phyloP scores from a whole-genome alignment of 2,329 filamentous ascomycete genomes.

The Chrysosporium queenslandicum region DNA sequence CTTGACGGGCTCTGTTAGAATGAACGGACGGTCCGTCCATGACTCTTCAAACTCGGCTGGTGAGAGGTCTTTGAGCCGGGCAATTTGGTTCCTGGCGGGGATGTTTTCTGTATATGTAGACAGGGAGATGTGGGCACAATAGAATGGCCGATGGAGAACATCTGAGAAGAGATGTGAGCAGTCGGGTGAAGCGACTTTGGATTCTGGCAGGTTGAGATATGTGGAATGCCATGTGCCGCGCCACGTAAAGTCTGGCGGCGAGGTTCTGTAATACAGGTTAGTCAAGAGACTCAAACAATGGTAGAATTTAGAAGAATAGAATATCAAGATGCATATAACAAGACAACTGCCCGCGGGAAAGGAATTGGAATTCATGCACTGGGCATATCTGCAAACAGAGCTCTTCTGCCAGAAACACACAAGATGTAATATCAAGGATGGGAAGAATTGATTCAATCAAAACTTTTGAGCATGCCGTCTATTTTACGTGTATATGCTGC shows the following conservation, averaged over 20 bases:
- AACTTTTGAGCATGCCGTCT: too few relatives aligned
- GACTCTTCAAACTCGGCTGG: slow-evolving; percentile 61
- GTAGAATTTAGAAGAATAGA: too few relatives aligned
- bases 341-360: too few relatives aligned
- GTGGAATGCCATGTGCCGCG: slow-evolving; percentile 77
- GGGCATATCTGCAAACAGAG: too few relatives aligned
- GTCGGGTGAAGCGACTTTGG: slow-evolving; percentile 50
- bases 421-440: too few relatives aligned
- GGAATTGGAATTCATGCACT: too few relatives aligned
- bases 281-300: not conserved
- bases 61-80: slow-evolving; percentile 57
- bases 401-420: too few relatives aligned
- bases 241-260: slow-evolving; percentile 49
- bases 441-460: too few relatives aligned
- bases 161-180: slow-evolving; percentile 82
- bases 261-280: slow-evolving; percentile 10
- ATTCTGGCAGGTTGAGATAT: slow-evolving; percentile 51
- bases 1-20: slow-evolving; percentile 71
- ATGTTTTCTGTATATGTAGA: slow-evolving; percentile 59
- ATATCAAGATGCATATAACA: too few relatives aligned
- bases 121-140: slow-evolving; percentile 68
- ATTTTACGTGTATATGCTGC: not conserved
- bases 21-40: slow-evolving; percentile 76
- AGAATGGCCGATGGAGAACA: slow-evolving; percentile 77
- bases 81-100: slow-evolving; percentile 61